These are phyloP conservation scores for Macrolepiota fuliginosa DNA, from an alignment of 768 basidiomycete species.

Conservation along the genomic window DNA sequence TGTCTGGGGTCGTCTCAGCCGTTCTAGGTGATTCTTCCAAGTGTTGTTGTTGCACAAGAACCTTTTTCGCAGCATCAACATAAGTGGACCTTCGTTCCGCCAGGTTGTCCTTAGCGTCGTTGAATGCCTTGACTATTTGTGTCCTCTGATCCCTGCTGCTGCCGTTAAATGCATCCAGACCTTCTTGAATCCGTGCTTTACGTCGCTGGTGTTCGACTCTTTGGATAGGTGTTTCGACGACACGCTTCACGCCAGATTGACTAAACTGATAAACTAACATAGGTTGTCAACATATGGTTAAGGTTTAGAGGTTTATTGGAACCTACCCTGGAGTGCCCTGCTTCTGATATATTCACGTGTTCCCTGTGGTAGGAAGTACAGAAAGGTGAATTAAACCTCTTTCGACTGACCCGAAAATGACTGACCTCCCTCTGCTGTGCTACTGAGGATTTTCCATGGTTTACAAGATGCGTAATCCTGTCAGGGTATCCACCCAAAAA, in stretches of 20 bases:
- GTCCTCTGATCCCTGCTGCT: constrained; percentile 31
- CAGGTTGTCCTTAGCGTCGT: constrained; percentile 27
- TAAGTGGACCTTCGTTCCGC: constrained; percentile 33
- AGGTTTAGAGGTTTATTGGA: not conserved
- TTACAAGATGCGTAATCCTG: not conserved
- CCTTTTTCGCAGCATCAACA: constrained; percentile 29
- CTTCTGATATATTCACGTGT: not conserved
- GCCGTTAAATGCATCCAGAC: constrained; percentile 31
- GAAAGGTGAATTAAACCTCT: not conserved
- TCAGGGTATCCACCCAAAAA: not conserved
- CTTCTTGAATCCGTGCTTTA: constrained; percentile 37
- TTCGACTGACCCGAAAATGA: not conserved
- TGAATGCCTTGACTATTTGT: constrained; percentile 35
- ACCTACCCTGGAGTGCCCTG: not conserved
- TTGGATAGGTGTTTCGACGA: not conserved
- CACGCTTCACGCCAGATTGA: not conserved
- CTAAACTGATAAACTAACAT: not conserved
- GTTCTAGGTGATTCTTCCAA: not conserved
- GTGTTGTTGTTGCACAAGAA: not conserved
- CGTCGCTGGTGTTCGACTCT: constrained; percentile 28
- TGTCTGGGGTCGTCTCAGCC: not conserved
- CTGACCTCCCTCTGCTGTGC: not conserved
- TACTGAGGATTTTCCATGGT: not conserved
- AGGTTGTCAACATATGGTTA: not conserved
- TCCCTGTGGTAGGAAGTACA: not conserved